phyloP scores from a whole-genome alignment of 192 early-diverging fungal species.

The Gaertneriomyces sp. region DNA sequence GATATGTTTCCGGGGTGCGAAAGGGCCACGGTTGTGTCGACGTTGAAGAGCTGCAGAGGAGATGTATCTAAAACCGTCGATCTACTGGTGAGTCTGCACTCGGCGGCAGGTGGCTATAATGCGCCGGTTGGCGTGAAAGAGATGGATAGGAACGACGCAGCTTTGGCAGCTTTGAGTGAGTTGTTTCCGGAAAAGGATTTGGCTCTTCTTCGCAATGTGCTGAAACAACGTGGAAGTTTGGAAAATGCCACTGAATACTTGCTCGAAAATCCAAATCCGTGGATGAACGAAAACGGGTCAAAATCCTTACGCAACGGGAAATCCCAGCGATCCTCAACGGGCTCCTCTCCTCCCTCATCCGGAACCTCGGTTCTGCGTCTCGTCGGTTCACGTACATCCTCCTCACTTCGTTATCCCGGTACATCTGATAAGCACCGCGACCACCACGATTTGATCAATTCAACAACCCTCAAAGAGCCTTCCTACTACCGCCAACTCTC shows the following conservation, averaged over 20 bases:
- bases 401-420: neutral
- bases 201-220: neutral
- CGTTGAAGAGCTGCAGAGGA: neutral
- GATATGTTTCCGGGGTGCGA: constrained; percentile 25
- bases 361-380: neutral
- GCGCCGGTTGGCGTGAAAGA: too few species aligned
- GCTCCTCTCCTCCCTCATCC: neutral
- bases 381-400: neutral
- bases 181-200: constrained; percentile 18
- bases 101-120: neutral
- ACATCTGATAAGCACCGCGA: neutral
- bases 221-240: neutral
- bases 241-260: neutral
- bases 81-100: neutral
- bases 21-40: neutral
- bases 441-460: neutral
- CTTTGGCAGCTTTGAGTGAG: constrained; percentile 12
- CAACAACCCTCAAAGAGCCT: neutral
- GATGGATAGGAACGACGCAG: neutral
- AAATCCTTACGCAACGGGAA: neutral
- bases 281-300: constrained; percentile 1
- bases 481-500: constrained; percentile 8
- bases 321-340: constrained; percentile 7
- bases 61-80: constrained; percentile 8
- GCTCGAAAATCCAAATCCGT: neutral